Conservation (phyloP, 495 filamentous ascomycete genomes). For the Podospora pseudoanserina region DNA sequence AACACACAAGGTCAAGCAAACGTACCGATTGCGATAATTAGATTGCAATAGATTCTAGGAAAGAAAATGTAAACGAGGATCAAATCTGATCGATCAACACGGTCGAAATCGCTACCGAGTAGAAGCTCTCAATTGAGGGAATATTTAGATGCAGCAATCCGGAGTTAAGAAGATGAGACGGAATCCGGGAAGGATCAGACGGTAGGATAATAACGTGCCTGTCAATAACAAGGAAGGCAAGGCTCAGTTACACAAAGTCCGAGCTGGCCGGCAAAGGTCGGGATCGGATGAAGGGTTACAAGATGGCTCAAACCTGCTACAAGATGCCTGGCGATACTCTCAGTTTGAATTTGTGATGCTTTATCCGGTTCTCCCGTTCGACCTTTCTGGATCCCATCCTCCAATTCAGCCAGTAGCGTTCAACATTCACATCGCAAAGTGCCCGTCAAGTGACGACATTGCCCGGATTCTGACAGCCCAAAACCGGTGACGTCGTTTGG, state of each 20-base stretch:
- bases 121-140: not conserved
- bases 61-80: not conserved
- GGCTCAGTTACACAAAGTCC: not conserved
- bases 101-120: not conserved
- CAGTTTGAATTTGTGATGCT: not conserved
- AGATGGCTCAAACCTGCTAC: not conserved
- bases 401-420: not conserved
- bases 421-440: not conserved
- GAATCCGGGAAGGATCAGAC: not conserved
- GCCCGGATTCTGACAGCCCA: not conserved
- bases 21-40: not conserved
- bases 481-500: not conserved
- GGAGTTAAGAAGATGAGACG: slow-evolving; percentile 4
- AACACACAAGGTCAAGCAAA: not conserved
- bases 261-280: not conserved
- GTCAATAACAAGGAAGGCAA: not conserved
- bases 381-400: not conserved
- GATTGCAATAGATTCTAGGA: not conserved
- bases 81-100: not conserved
- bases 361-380: not conserved
- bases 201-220: not conserved
- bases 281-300: not conserved
- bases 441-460: not conserved
- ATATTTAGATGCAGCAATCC: slow-evolving; percentile 3
- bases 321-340: not conserved